Evolutionary conservation across 1,139 yeast species (phyloP), one percentile per base, ranked within the genome.

Genomic region (Geotrichum cucujoidarum): DNA sequence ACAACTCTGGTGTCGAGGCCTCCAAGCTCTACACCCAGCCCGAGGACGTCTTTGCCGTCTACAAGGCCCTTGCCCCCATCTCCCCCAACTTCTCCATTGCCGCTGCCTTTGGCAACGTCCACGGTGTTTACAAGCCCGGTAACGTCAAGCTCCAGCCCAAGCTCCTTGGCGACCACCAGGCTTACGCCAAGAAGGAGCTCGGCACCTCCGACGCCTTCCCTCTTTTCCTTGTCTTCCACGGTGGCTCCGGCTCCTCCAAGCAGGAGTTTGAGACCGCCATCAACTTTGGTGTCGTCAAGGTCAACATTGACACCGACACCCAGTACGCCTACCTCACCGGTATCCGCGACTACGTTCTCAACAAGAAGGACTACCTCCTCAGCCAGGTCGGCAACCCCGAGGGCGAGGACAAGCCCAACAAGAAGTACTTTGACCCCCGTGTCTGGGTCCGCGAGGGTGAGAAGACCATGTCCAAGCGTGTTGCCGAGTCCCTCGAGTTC

Each of bases 371-470:
- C 72, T 92, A 92, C 83, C 72, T 92, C 64, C 63, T 78, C 76
- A 59, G 85, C 51, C 86, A 76, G 73, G 95, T 92, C 67, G 98
- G 98, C 75, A 92, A 92, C 94, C 98, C 99, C 75, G 97, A 92
- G 27, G 98, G 97, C 72, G 94, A 76, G 50, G 97, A 92, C 77
- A 87, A 89, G 80, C 98, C 98, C 77, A 69, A 69, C 68, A 90
- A 90, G 89, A 90, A 90, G 78, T 89, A 75, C 88, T 92, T 88
- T 71, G 99, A 92, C 77, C 99, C 99, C 76, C 92, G 99, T 83
- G 97, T 90, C 74, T 92, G 98, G 98, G 97, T 92, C 62, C 90
- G 98, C 81, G 97, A 90, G 76, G 98, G 98, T 80, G 99, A 92
- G 80, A 88, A 89, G 90, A 89, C 97, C 71, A 92, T 92, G 97